phyloP scores from a whole-genome alignment of 768 basidiomycete species.

The Mycena leptocephala region DNA sequence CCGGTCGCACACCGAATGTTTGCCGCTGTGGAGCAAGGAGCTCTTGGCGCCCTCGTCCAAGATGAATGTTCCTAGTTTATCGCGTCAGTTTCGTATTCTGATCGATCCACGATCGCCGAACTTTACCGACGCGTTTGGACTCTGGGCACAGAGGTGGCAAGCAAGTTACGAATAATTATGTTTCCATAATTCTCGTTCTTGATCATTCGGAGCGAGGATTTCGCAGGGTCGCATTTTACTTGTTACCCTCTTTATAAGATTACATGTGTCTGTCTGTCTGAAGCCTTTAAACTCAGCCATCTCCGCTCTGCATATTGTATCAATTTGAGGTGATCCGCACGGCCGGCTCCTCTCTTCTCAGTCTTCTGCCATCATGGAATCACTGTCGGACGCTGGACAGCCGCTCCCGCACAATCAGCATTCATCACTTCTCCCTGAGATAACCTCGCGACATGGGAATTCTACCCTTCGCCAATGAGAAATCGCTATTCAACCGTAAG shows the following conservation, averaged over 20 bases:
- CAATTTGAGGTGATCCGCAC: background rate
- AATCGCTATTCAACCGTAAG: background rate
- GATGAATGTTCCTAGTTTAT: no score
- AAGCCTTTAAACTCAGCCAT: background rate
- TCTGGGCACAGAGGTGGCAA: no score
- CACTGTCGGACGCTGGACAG: no score
- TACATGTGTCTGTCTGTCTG: background rate
- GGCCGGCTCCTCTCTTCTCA: no score
- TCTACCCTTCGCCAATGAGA: background rate
- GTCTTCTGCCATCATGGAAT: no score
- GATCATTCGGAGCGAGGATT: no score
- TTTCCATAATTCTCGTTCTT: no score
- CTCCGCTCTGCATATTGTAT: background rate
- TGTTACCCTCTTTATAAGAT: background rate
- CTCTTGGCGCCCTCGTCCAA: background rate
- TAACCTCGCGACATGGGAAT: background rate
- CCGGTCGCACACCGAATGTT: constrained; percentile 14
- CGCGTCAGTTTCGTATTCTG: no score
- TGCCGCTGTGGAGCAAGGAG: constrained; percentile 7
- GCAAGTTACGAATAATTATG: no score
- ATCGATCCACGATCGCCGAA: no score
- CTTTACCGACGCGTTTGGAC: no score
- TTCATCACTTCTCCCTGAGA: background rate
- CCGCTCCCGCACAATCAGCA: background rate
- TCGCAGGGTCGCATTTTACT: background rate